Evolutionary conservation across 805 yeast species (phyloP).

Genomic region (Candida koratica): DNA sequence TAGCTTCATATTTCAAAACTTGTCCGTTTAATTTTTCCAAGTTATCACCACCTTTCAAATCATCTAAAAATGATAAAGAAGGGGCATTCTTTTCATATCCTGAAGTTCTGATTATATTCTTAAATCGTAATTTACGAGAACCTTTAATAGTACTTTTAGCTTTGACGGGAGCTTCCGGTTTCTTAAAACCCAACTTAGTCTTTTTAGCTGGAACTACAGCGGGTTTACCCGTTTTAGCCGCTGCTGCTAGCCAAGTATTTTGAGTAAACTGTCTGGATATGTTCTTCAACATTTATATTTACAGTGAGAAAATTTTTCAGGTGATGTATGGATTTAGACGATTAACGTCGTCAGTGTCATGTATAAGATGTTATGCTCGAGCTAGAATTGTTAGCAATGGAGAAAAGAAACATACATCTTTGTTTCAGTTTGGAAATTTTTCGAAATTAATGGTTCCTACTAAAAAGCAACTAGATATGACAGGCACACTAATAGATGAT

Average conservation of each 20-base stretch:
- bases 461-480: conserved; percentile 34
- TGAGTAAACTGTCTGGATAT: conserved; percentile 5
- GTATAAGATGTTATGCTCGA: conserved; percentile 3
- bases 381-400: neutral
- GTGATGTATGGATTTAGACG: conserved; percentile 1
- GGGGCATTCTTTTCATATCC: conserved; percentile 33
- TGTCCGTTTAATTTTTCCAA: conserved; percentile 9
- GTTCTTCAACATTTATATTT: conserved; percentile 2
- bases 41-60: neutral
- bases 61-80: conserved; percentile 11
- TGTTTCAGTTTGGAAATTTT: conserved; percentile 42
- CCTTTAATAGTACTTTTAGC: conserved; percentile 28
- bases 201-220: conserved; percentile 19
- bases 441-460: conserved; percentile 44
- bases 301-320: conserved; percentile 7
- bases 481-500: conserved; percentile 46
- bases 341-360: neutral
- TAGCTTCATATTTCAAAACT: conserved; percentile 36
- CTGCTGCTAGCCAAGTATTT: conserved; percentile 11
- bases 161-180: conserved; percentile 12
- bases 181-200: conserved; percentile 22
- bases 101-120: conserved; percentile 33
- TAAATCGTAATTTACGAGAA: conserved; percentile 38
- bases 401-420: conserved; percentile 3
- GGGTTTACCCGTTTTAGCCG: conserved; percentile 18